Conservation (phyloP, 352 stramenopile genomes). For the Phytophthora sansomeana region DNA sequence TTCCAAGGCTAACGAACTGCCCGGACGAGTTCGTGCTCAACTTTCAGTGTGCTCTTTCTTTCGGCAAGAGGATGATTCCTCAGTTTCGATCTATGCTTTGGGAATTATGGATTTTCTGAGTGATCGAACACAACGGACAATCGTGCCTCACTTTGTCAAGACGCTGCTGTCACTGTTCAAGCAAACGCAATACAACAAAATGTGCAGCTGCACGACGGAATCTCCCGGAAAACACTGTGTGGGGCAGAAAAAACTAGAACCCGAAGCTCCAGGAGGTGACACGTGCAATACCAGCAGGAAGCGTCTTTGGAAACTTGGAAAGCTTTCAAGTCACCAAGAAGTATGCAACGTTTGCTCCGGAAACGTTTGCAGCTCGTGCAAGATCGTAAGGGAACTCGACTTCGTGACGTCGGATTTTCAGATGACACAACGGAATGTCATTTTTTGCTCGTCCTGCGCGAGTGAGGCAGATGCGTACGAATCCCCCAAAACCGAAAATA, state of each 20-base stretch:
- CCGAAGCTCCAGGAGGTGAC: background rate
- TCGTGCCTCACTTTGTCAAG: conserved; percentile 32
- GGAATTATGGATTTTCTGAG: conserved; percentile 31
- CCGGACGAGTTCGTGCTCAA: conserved; percentile 38
- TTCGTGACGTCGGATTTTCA: conserved; percentile 43
- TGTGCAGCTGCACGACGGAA: background rate
- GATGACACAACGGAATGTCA: conserved; percentile 31
- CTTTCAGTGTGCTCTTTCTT: conserved; percentile 45
- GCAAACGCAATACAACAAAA: conserved; percentile 3
- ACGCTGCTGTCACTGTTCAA: conserved; percentile 33
- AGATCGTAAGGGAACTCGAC: conserved; percentile 28
- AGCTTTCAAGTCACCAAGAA: conserved; percentile 1
- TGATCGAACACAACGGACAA: conserved; percentile 10
- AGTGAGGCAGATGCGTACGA: conserved; percentile 9
- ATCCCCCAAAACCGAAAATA: conserved; percentile 6
- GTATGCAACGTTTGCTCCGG: conserved; percentile 38
- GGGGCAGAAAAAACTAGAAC: background rate
- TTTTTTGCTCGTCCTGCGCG: conserved; percentile 39
- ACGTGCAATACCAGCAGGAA: conserved; percentile 24
- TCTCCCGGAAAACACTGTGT: conserved; percentile 2
- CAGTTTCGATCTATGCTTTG: conserved; percentile 33
- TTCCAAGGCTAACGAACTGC: conserved; percentile 19
- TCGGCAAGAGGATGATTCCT: conserved; percentile 26
- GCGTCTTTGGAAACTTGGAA: conserved; percentile 13
- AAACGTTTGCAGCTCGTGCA: conserved; percentile 36